Base-by-base conservation (phyloP, 805 yeast species). In the Lipomyces lipofer region DNA sequence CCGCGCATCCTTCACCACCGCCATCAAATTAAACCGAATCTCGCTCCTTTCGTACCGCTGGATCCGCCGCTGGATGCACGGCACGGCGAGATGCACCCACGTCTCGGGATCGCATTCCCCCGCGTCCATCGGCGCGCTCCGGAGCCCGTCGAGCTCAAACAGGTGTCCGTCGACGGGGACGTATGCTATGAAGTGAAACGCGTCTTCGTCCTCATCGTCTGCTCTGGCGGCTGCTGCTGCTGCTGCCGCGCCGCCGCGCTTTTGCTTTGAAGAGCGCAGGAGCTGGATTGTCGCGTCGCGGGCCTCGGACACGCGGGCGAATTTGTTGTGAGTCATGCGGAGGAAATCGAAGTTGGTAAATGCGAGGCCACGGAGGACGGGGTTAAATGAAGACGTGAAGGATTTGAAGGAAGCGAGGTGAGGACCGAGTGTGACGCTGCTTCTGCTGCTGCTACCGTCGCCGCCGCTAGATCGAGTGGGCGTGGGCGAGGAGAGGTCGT, bases 111-210 rank as follows among this genome's bases (percentile, higher is more conserved):
- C 40, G 2, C 46, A n/a, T 22, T 27, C 27, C 3, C 50, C 54
- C 17, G 48, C 19, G 19, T 28, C 12, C 10, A n/a, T 21, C 8
- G 61, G 59, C n/a, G 12, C 25, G 12, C 38, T 24, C 13, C 32
- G 28, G 35, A 53, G 46, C 2, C 58, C 61, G 64, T 84, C 88
- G 44, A 84, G 68, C 63, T 84, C 88, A 65, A 79, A 80, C 10
- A 84, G 69, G 27, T 64, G 64, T 21, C 77, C 80, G 47, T 76
- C 67, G 29, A 68, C 66, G 4, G 72, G 72, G 2, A 80, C 68
- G 63, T 77, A 84, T 1, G 85, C 83, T 33, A 83, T 72, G 59
- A 82, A 84, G 63, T 84, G 88, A 67, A 74, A 84, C 10, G 80
- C 56, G 28, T 76, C 75, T 36, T 71, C 71, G 25, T 70, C 74